phyloP scores from a whole-genome alignment of 2,329 filamentous ascomycete species.

The Ophiostoma sp. region DNA sequence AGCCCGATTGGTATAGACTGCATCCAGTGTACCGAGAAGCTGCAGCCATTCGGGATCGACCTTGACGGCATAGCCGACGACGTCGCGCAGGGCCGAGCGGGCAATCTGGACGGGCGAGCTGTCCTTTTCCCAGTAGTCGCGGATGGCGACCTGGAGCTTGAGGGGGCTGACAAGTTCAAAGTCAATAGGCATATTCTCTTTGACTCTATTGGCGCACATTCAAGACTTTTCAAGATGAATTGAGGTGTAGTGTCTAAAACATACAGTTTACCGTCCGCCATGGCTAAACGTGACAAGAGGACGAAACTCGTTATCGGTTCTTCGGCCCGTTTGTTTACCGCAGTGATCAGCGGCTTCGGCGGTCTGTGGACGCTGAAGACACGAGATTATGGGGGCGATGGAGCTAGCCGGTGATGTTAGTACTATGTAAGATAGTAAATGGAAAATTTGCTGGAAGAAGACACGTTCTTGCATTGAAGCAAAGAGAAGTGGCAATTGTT shows the following conservation, averaged over 20 bases:
- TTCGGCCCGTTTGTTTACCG: neutral
- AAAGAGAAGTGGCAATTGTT: neutral
- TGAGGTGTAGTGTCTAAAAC: neutral
- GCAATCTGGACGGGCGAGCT: conserved; percentile 35
- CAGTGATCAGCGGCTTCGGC: neutral
- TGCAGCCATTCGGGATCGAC: conserved; percentile 43
- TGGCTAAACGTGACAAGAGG: neutral
- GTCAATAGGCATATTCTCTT: neutral
- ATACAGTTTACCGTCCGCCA: neutral
- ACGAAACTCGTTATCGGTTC: neutral
- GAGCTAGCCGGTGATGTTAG: neutral
- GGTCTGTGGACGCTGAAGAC: neutral
- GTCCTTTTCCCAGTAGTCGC: conserved; percentile 40
- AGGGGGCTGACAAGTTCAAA: conserved; percentile 36
- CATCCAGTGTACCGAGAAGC: conserved; percentile 37
- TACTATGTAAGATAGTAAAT: neutral
- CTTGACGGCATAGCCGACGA: conserved; percentile 39
- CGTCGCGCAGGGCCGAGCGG: conserved; percentile 32
- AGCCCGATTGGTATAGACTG: conserved; percentile 39
- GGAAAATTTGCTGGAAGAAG: neutral
- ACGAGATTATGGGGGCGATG: neutral
- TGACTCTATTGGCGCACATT: neutral
- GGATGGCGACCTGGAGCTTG: conserved; percentile 40
- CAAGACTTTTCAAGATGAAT: neutral
- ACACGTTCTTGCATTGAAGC: neutral